phyloP scores from a whole-genome alignment of 495 filamentous ascomycete species.

The Aspergillus egyptiacus region DNA sequence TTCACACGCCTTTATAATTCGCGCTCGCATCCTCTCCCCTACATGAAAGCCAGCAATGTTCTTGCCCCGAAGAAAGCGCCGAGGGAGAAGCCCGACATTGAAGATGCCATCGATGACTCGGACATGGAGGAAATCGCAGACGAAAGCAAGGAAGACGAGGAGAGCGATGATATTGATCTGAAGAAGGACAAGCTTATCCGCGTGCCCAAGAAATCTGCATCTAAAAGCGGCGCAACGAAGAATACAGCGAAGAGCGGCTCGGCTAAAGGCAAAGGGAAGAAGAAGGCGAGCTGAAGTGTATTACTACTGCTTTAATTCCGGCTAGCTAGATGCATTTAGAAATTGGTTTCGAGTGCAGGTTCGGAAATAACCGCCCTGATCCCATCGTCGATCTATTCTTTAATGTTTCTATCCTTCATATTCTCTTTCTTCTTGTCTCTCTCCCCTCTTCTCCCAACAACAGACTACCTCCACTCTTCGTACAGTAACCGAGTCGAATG shows the following conservation, averaged over 20 bases:
- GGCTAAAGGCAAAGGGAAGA: conserved; percentile 51
- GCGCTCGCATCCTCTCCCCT: conserved; percentile 83
- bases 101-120: conserved; percentile 91
- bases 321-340: neutral
- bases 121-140: conserved; percentile 65
- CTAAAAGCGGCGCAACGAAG: conserved; percentile 26
- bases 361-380: conserved; percentile 2
- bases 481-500: neutral
- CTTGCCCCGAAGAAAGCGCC: conserved; percentile 59
- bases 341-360: conserved; percentile 2
- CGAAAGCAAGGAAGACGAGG: conserved; percentile 55
- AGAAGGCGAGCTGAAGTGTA: conserved; percentile 32
- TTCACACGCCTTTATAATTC: conserved; percentile 91
- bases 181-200: conserved; percentile 97
- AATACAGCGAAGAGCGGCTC: conserved; percentile 24
- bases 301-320: neutral
- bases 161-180: conserved; percentile 67
- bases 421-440: neutral
- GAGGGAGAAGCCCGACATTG: conserved; percentile 85
- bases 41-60: conserved; percentile 85
- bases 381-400: no score
- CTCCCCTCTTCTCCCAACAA: conserved; percentile 4
- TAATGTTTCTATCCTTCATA: conserved; percentile 1
- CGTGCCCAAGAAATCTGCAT: conserved; percentile 63
- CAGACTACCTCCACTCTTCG: conserved; percentile 1